Conservation (phyloP, 2,329 filamentous ascomycete species). For the Penicillium sp. region DNA sequence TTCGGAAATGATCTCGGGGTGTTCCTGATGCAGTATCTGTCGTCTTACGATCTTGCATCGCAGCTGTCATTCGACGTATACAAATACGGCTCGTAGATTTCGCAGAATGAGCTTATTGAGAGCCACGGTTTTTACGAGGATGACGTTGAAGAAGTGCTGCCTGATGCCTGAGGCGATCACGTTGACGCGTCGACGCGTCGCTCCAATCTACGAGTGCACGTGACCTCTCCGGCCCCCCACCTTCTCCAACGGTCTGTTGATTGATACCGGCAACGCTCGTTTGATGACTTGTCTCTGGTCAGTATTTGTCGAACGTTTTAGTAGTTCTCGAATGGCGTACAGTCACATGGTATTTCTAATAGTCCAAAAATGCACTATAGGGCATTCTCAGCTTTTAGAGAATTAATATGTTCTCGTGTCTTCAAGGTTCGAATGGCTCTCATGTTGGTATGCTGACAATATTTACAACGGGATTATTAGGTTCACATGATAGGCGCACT, state of each 20-base stretch:
- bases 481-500: neutral
- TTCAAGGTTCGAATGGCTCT: too few relatives aligned
- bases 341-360: too few relatives aligned
- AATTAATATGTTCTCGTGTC: too few relatives aligned
- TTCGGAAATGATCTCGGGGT: constrained; percentile 26
- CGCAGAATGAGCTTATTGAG: neutral
- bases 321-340: too few relatives aligned
- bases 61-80: constrained; percentile 21
- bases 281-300: neutral
- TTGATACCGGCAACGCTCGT: neutral
- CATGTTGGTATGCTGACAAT: too few relatives aligned
- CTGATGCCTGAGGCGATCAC: constrained; percentile 21
- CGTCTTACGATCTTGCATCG: constrained; percentile 34
- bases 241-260: neutral
- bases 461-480: neutral
- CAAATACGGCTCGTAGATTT: neutral
- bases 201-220: constrained; percentile 7
- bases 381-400: too few relatives aligned
- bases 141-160: constrained; percentile 21
- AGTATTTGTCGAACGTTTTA: too few relatives aligned
- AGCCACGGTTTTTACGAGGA: constrained; percentile 9
- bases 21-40: constrained; percentile 21
- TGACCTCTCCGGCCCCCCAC: neutral
- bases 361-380: too few relatives aligned
- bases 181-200: constrained; percentile 23